A percentile compares a stretch with the other conserved stretches of the same genome.
phyloP scores from a whole-genome alignment of 441 rosid species.

The Corymbia citriodora region DNA sequence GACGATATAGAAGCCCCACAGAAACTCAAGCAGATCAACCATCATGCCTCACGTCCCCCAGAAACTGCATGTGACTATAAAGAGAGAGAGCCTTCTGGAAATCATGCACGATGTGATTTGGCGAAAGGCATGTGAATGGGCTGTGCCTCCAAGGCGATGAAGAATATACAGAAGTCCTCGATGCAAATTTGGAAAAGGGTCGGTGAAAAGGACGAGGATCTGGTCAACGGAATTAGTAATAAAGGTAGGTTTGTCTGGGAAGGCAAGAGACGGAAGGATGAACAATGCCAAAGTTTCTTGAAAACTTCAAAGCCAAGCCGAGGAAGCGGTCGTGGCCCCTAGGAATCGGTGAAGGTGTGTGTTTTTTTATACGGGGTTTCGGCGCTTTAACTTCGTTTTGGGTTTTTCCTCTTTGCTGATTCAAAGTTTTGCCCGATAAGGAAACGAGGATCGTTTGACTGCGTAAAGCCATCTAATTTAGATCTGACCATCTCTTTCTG shows the following conservation, averaged over 20 bases:
- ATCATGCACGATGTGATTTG: not conserved
- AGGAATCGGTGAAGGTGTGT: not conserved
- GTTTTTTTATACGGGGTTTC: not conserved
- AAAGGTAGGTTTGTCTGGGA: not conserved
- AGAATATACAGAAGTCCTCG: not conserved
- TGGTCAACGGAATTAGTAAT: not conserved
- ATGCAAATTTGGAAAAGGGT: not conserved
- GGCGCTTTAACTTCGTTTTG: not conserved
- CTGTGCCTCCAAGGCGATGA: not conserved
- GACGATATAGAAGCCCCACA: conserved; percentile 16
- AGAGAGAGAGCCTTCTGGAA: not conserved
- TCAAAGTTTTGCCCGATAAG: not conserved
- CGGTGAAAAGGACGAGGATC: not conserved
- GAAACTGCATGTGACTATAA: not conserved
- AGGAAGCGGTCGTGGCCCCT: not conserved
- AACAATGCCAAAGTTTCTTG: not conserved
- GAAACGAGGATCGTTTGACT: not conserved
- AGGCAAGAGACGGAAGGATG: not conserved
- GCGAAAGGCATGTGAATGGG: not conserved
- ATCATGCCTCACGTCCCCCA: not conserved
- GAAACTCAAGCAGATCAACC: conserved; percentile 17
- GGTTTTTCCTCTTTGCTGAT: not conserved
- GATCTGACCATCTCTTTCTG: not conserved
- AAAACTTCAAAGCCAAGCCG: not conserved
- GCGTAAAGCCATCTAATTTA: not conserved